These are phyloP conservation scores for Scortechinia acanthostroma DNA, from an alignment of 2,329 filamentous ascomycete genomes.

Conservation along the genomic window DNA sequence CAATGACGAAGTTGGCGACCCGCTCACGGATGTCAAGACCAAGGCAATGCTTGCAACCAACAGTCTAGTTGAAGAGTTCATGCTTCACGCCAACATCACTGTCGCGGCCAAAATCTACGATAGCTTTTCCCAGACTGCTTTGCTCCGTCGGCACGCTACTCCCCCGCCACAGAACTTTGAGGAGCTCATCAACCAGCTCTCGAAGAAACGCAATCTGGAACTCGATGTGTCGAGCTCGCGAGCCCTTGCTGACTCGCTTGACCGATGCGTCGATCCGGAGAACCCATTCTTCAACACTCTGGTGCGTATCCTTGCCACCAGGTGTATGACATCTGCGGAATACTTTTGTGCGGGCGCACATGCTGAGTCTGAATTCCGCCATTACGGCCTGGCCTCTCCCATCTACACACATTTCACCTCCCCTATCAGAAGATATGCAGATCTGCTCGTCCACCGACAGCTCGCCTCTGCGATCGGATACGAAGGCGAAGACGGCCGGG, in stretches of 20 bases:
- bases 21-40: constrained; percentile 85
- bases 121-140: constrained; percentile 88
- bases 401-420: constrained; percentile 99
- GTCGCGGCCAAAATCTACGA: constrained; percentile 86
- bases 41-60: constrained; percentile 93
- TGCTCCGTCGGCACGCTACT: constrained; percentile 83
- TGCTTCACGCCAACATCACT: constrained; percentile 94
- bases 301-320: constrained; percentile 91
- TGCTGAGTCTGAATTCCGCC: constrained; percentile 86
- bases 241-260: constrained; percentile 87
- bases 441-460: constrained; percentile 87
- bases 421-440: constrained; percentile 94
- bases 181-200: constrained; percentile 83
- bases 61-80: constrained; percentile 96
- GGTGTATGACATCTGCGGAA: constrained; percentile 98
- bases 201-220: constrained; percentile 75
- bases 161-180: constrained; percentile 96
- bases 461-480: constrained; percentile 93
- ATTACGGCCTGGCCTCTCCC: constrained; percentile 90
- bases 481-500: constrained; percentile 34
- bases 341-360: constrained; percentile 96
- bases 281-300: constrained; percentile 98
- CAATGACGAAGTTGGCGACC: constrained; percentile 68
- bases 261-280: constrained; percentile 69
- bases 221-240: constrained; percentile 80